These are phyloP conservation scores for Nakaseomyces nivariensis DNA, from an alignment of 1,139 yeast genomes.

Conservation along the genomic window DNA sequence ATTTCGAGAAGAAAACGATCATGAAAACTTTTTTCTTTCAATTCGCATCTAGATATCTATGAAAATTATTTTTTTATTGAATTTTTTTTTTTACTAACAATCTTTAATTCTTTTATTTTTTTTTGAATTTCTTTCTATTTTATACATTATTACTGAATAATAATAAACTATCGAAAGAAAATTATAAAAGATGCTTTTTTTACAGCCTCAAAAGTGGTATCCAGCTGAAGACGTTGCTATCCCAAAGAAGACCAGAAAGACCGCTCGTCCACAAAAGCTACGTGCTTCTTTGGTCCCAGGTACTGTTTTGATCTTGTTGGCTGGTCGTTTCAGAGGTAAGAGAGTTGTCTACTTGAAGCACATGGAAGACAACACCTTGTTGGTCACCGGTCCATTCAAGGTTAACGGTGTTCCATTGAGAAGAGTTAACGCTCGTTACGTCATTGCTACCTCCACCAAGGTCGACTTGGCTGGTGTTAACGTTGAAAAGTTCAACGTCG, in stretches of 20 bases:
- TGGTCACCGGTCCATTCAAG: slow-evolving; percentile 99
- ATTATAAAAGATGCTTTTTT: background rate
- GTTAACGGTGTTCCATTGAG: slow-evolving; percentile 99
- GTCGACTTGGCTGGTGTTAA: slow-evolving; percentile 74
- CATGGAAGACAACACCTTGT: slow-evolving; percentile 97
- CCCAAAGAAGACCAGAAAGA: slow-evolving; percentile 81
- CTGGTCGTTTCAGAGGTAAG: slow-evolving; percentile 99
- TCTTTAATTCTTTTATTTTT: background rate
- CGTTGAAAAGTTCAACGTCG: slow-evolving; percentile 86
- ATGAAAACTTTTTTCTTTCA: no score
- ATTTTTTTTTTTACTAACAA: slow-evolving; percentile 1
- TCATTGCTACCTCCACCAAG: slow-evolving; percentile 96
- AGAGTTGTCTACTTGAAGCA: slow-evolving; percentile 98
- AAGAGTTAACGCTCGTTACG: slow-evolving; percentile 98
- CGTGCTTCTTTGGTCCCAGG: slow-evolving; percentile 98
- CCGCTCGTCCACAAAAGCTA: slow-evolving; percentile 89
- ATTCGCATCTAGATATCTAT: no score
- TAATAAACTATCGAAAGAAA: background rate
- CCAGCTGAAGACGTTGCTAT: slow-evolving; percentile 89
- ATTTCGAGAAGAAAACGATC: no score
- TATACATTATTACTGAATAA: background rate
- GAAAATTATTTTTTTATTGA: background rate
- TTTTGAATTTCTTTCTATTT: background rate
- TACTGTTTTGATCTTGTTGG: slow-evolving; percentile 94
- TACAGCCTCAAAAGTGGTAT: slow-evolving; percentile 84